Evolutionary conservation across 1,139 yeast genomes (phyloP).

Genomic region (Candida sp.): DNA sequence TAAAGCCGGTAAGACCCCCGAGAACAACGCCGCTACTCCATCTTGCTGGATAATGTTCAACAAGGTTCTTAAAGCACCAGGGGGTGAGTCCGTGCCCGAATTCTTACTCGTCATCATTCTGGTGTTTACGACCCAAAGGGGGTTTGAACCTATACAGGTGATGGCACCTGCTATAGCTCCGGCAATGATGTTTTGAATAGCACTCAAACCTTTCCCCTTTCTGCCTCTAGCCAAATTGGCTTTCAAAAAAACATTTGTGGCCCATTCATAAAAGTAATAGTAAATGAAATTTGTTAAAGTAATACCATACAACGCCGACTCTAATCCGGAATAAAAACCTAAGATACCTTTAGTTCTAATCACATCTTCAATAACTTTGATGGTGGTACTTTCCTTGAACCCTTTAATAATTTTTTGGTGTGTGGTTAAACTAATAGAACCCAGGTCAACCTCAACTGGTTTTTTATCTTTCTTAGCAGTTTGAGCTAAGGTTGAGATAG

Average conservation of each 20-base stretch:
- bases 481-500: slow-evolving; percentile 82
- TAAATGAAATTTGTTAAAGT: slow-evolving; percentile 84
- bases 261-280: slow-evolving; percentile 84
- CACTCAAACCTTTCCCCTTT: slow-evolving; percentile 44
- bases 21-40: slow-evolving; percentile 71
- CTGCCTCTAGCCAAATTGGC: slow-evolving; percentile 23
- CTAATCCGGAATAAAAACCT: slow-evolving; percentile 82
- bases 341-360: slow-evolving; percentile 60
- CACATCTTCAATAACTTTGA: slow-evolving; percentile 42
- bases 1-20: slow-evolving; percentile 85
- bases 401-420: slow-evolving; percentile 17
- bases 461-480: slow-evolving; percentile 36
- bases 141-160: slow-evolving; percentile 85
- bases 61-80: slow-evolving; percentile 52
- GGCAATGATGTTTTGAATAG: slow-evolving; percentile 70
- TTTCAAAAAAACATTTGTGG: slow-evolving; percentile 52
- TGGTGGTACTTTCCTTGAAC: slow-evolving; percentile 21
- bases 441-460: slow-evolving; percentile 6
- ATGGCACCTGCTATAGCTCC: slow-evolving; percentile 89
- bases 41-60: slow-evolving; percentile 64
- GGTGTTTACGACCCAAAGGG: slow-evolving; percentile 94
- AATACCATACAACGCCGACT: slow-evolving; percentile 84
- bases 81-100: slow-evolving; percentile 25
- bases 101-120: slow-evolving; percentile 65
- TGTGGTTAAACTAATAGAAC: slow-evolving; percentile 8